These are phyloP conservation scores for Coemansia sp. DNA, from an alignment of 192 early-diverging fungal species.

Conservation along the genomic window DNA sequence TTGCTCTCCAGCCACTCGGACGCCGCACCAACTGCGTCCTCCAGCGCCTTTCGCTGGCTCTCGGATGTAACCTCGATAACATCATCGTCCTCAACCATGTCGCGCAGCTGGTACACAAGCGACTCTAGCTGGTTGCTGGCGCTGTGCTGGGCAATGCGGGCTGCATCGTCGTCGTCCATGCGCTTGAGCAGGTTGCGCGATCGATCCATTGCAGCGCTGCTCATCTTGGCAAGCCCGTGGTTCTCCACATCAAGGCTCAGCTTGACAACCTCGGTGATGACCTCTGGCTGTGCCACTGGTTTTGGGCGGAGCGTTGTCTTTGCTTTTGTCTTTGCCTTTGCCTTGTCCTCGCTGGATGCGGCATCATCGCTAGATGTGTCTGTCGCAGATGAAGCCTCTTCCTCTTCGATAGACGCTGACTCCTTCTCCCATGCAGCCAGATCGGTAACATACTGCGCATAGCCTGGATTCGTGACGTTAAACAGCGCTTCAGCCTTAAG, in stretches of 20 bases:
- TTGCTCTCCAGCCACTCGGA: constrained; percentile 89
- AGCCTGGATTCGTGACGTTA: constrained; percentile 53
- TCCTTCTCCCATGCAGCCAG: constrained; percentile 47
- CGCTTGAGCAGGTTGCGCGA: constrained; percentile 58
- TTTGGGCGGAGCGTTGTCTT: constrained; percentile 37
- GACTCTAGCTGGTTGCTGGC: constrained; percentile 89
- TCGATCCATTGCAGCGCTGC: constrained; percentile 35
- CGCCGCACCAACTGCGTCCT: constrained; percentile 57
- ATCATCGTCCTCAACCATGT: constrained; percentile 79
- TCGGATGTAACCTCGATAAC: constrained; percentile 69
- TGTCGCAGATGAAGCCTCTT: neutral
- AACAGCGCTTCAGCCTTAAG: constrained; percentile 62
- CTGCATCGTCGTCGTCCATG: constrained; percentile 76
- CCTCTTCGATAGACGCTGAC: constrained; percentile 41
- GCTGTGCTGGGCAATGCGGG: constrained; percentile 73
- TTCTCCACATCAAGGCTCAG: constrained; percentile 63
- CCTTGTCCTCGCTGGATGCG: constrained; percentile 4
- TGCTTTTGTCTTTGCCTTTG: constrained; percentile 31
- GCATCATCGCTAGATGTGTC: constrained; percentile 31
- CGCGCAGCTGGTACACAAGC: constrained; percentile 85
- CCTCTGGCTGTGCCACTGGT: constrained; percentile 29
- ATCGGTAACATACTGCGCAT: constrained; percentile 30
- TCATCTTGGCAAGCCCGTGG: constrained; percentile 60
- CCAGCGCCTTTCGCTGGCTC: constrained; percentile 69
- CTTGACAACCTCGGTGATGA: constrained; percentile 50